phyloP scores from a whole-genome alignment of 306 rosid genomes.

The Macrotyloma uniflorum region DNA sequence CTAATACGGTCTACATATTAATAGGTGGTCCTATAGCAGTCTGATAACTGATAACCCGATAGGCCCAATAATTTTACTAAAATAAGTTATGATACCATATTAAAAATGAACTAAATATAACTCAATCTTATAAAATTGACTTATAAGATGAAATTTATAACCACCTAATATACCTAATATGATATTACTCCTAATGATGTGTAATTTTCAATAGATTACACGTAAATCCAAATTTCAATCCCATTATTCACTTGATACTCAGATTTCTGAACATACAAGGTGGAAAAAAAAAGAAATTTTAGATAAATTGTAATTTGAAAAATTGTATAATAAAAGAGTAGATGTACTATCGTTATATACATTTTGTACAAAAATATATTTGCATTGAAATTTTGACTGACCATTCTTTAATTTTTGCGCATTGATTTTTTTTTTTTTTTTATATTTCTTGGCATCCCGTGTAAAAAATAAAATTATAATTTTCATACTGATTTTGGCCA shows the following conservation, averaged over 20 bases:
- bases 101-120: too few species aligned
- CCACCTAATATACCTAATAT: too few species aligned
- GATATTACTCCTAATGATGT: too few species aligned
- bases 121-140: too few species aligned
- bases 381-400: slow-evolving; percentile 34
- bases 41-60: too few species aligned
- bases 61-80: too few species aligned
- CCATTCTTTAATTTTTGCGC: slow-evolving; percentile 10
- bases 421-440: slow-evolving; percentile 7
- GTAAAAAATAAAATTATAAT: not conserved
- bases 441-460: slow-evolving; percentile 12
- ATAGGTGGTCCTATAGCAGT: too few species aligned
- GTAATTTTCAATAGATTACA: too few species aligned
- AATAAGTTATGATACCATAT: too few species aligned
- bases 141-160: too few species aligned
- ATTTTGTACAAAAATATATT: slow-evolving; percentile 58
- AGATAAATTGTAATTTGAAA: slow-evolving; percentile 26
- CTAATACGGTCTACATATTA: too few species aligned
- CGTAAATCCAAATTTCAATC: slow-evolving; percentile 71
- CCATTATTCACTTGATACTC: slow-evolving; percentile 66
- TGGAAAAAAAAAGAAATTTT: not conserved
- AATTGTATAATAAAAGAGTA: slow-evolving; percentile 52
- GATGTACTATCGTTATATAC: slow-evolving; percentile 51
- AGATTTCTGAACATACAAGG: slow-evolving; percentile 43
- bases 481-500: too few species aligned